A percentile compares a stretch with the other conserved stretches of the same genome.
These are phyloP conservation scores for Angomonas deanei DNA, from an alignment of 208 protist species.

Conservation along the genomic window DNA sequence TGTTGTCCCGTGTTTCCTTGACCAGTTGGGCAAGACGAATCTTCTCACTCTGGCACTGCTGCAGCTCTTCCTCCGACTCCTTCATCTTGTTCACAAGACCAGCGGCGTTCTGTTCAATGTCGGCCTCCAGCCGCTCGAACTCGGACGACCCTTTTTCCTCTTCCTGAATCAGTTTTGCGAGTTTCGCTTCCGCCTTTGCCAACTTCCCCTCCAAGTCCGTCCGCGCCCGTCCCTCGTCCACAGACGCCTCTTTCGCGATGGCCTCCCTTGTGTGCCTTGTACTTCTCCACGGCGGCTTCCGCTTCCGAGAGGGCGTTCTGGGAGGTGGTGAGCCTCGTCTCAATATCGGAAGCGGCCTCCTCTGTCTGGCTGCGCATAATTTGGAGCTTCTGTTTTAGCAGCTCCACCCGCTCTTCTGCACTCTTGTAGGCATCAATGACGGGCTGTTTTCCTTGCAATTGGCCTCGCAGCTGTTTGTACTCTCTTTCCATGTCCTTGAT, in stretches of 20 bases:
- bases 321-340: constrained; percentile 30
- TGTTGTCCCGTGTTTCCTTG: constrained; percentile 18
- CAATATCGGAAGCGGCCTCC: constrained; percentile 25
- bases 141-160: constrained; percentile 47
- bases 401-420: constrained; percentile 45
- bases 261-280: constrained; percentile 29
- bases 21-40: constrained; percentile 28
- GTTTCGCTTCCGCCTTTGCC: constrained; percentile 26
- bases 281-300: constrained; percentile 15
- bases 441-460: constrained; percentile 34
- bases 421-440: constrained; percentile 44
- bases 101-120: constrained; percentile 57
- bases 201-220: constrained; percentile 56
- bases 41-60: constrained; percentile 32
- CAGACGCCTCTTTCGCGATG: constrained; percentile 26
- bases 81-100: constrained; percentile 42
- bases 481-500: constrained; percentile 35
- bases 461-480: constrained; percentile 28
- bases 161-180: constrained; percentile 34
- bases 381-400: constrained; percentile 41
- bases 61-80: constrained; percentile 59
- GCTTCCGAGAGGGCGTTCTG: constrained; percentile 21
- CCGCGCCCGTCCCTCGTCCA: constrained; percentile 26
- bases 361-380: constrained; percentile 19
- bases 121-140: constrained; percentile 73